Base-by-base conservation (phyloP, 495 filamentous ascomycete species). In the Staphylotrichum tortipilum region DNA sequence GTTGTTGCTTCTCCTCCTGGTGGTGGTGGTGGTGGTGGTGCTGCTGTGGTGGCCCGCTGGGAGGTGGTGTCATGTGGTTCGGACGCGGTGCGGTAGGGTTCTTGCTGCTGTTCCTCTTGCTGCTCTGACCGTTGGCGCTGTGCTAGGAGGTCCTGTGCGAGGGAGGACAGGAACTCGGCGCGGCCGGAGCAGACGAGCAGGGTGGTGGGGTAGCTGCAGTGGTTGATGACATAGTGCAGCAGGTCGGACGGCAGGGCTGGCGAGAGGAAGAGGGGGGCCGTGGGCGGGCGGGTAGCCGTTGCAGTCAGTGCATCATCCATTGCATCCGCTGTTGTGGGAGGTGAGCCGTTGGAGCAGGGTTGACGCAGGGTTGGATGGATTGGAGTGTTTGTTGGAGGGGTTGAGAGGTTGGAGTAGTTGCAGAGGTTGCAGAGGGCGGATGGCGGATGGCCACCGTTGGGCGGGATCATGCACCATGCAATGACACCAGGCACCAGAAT, bases 121-220 rank as follows among this genome's bases (percentile, higher is more conserved):
- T 47, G 9, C 6, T 26, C 17, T 36, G 17, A 31, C 12, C 18
- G 22, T 18, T 28, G 52, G 7, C 17, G 47, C 15, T 11, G 29
- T 29, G n/a, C n/a, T n/a, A 23, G 34, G 15, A 71, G 38, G 40
- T 75, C 65, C 3, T 65, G 50, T 38, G 66, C 51, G 28, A 74
- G 65, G 24, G 68, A 58, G 26, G 64, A 56, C 17, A 92, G 65
- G 50, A 94, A 94, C 14, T 70, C 72, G 4, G 77, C 64, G 37
- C 78, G 78, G 14, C 78, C 75, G 6, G 78, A 78, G 63, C 89
- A 92, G 61, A 94, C 71, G 43, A 94, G 64, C 12, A 94, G 63
- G 0, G 78, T 80, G 1, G 78, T 82, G 3, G 78, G 71, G 52
- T 66, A 59, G 31, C 58, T 42, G 57, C 82, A 75, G 23, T 70